phyloP scores from a whole-genome alignment of 495 filamentous ascomycete genomes.

The Penicillium lividum region DNA sequence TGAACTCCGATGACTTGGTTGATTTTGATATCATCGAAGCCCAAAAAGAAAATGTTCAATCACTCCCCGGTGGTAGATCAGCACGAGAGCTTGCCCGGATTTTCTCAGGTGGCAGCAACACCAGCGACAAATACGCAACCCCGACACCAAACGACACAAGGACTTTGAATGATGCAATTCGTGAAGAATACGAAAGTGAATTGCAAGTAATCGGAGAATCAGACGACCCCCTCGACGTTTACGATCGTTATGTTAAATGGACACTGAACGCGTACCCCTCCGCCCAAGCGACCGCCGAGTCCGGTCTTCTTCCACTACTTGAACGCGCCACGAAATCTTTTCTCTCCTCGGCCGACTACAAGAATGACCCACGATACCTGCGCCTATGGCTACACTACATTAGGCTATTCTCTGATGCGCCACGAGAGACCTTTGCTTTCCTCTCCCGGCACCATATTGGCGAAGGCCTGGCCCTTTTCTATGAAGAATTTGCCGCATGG shows the following conservation, averaged over 20 bases:
- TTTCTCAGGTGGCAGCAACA: conserved; percentile 63
- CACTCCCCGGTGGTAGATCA: conserved; percentile 85
- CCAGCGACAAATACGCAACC: conserved; percentile 42
- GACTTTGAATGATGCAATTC: conserved; percentile 73
- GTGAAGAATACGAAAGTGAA: conserved; percentile 85
- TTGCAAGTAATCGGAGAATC: conserved; percentile 74
- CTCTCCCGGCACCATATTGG: conserved; percentile 85
- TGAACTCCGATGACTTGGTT: conserved; percentile 62
- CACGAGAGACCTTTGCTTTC: conserved; percentile 89
- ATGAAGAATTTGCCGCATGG: conserved; percentile 95
- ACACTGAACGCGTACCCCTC: conserved; percentile 93
- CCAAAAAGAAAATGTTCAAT: conserved; percentile 97
- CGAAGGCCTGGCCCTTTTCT: conserved; percentile 87
- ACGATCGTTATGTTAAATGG: conserved; percentile 96
- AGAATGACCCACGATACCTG: conserved; percentile 90
- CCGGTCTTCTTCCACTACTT: conserved; percentile 82
- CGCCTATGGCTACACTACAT: conserved; percentile 95
- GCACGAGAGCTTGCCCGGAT: conserved; percentile 85
- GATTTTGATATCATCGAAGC: conserved; percentile 94
- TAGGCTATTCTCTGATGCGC: conserved; percentile 85
- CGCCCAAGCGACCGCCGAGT: conserved; percentile 86
- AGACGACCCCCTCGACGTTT: conserved; percentile 94
- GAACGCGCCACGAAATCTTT: conserved; percentile 92
- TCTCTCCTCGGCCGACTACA: conserved; percentile 80
- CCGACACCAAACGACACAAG: conserved; percentile 69